Conservation (phyloP, 225 moss, liverwort and hornwort species). For the Bryum argenteum region DNA sequence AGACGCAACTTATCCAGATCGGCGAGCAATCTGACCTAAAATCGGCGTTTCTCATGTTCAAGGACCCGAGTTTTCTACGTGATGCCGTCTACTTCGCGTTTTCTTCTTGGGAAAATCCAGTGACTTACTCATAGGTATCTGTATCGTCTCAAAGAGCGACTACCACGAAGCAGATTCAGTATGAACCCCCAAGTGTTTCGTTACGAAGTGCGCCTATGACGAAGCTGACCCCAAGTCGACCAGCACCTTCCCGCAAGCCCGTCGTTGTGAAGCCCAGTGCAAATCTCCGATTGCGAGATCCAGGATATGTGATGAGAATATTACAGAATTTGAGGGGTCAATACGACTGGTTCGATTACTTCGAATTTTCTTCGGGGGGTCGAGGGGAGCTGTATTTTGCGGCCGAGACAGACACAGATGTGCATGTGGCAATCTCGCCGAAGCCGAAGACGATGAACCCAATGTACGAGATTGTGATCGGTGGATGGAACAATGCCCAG, state of each 20-base stretch:
- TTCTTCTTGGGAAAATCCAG: slow-evolving; percentile 3
- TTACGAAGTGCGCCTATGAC: too few species aligned
- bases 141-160: neutral
- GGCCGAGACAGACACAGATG: neutral
- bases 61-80: neutral
- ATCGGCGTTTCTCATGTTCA: neutral
- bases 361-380: neutral
- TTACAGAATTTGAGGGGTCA: accelerated
- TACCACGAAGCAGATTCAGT: neutral
- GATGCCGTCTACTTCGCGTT: neutral
- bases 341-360: neutral
- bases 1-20: neutral
- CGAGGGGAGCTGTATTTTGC: neutral
- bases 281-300: neutral
- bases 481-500: slow-evolving; percentile 5
- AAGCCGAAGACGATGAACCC: neutral
- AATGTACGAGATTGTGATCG: slow-evolving; percentile 16
- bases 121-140: neutral
- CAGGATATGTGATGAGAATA: neutral
- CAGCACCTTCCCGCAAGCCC: too few species aligned
- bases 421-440: slow-evolving; percentile 1
- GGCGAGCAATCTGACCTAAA: neutral
- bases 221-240: too few species aligned
- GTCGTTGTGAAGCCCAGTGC: too few species aligned
- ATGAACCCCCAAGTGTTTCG: neutral